phyloP scores from a whole-genome alignment of 2,329 filamentous ascomycete species.

The Apiospora phragmitis region DNA sequence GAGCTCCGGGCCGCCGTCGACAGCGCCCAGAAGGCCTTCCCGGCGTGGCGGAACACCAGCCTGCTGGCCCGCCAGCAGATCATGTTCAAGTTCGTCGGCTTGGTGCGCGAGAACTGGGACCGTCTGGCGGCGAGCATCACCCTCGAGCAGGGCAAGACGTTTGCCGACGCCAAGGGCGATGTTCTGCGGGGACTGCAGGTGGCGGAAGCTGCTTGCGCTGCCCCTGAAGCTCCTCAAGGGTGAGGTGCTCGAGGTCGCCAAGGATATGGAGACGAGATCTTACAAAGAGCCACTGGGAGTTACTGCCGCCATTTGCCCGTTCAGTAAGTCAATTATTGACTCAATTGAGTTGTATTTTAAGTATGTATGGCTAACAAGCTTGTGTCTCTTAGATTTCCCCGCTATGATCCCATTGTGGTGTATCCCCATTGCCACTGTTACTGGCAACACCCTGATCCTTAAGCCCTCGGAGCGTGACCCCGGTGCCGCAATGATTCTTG shows the following conservation, averaged over 20 bases:
- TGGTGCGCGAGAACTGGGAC: slow-evolving; percentile 85
- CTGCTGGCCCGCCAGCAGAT: slow-evolving; percentile 76
- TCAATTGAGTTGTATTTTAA: slow-evolving; percentile 12
- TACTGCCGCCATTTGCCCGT: slow-evolving; percentile 82
- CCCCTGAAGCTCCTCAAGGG: slow-evolving; percentile 82
- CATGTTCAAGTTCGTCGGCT: slow-evolving; percentile 81
- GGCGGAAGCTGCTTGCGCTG: slow-evolving; percentile 78
- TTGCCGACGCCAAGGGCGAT: slow-evolving; percentile 79
- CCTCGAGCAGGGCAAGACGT: slow-evolving; percentile 85
- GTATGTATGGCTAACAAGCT: background rate
- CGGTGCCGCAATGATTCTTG: slow-evolving; percentile 81
- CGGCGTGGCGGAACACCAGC: slow-evolving; percentile 70
- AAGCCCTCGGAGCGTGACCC: slow-evolving; percentile 88
- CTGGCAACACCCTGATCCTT: slow-evolving; percentile 80
- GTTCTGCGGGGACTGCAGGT: slow-evolving; percentile 82
- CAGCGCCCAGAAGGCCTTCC: slow-evolving; percentile 75
- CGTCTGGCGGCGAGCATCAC: slow-evolving; percentile 82
- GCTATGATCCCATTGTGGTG: slow-evolving; percentile 94
- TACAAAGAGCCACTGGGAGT: slow-evolving; percentile 83
- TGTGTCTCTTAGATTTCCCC: slow-evolving; percentile 67
- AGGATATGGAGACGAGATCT: slow-evolving; percentile 85
- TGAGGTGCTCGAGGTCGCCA: slow-evolving; percentile 80
- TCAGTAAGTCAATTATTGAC: slow-evolving; percentile 59
- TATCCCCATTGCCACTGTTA: slow-evolving; percentile 81
- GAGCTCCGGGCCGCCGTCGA: slow-evolving; percentile 76